These are phyloP conservation scores for Nicotiana rustica DNA, from an alignment of 305 asterid genomes.

Conservation along the genomic window DNA sequence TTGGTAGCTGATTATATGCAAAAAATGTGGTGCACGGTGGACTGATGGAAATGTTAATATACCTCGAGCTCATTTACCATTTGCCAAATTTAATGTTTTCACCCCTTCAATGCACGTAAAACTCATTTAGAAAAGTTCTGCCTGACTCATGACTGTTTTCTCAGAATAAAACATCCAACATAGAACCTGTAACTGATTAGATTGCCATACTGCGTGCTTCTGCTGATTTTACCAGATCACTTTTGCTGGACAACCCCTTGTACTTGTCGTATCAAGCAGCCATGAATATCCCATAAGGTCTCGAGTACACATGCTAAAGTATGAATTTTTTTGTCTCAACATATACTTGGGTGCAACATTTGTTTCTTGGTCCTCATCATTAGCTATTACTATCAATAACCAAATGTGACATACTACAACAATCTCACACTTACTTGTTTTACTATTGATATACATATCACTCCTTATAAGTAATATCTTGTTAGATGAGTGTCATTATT, in stretches of 20 bases:
- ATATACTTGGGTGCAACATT: not conserved
- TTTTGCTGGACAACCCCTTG: not conserved
- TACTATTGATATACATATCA: not conserved
- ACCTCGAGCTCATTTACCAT: not conserved
- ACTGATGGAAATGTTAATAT: not conserved
- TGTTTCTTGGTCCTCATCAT: not conserved
- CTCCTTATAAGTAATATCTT: not conserved
- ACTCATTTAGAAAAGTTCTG: not conserved
- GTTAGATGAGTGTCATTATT: not conserved
- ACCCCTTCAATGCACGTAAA: not conserved
- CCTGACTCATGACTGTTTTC: not conserved
- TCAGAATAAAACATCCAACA: conserved; percentile 1
- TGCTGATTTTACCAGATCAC: conserved; percentile 1
- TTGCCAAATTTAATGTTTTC: not conserved
- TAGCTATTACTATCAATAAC: not conserved
- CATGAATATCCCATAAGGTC: conserved; percentile 4
- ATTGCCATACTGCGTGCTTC: not conserved
- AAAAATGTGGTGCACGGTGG: not conserved
- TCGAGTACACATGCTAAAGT: not conserved
- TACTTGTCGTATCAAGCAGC: conserved; percentile 21
- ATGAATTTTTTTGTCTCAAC: conserved; percentile 5
- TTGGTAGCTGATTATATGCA: not conserved
- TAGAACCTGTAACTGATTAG: not conserved
- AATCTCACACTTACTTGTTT: conserved; percentile 13
- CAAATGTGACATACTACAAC: not conserved